Evolutionary conservation across 306 rosid species (phyloP).

Genomic region (Cucurbita maxima): DNA sequence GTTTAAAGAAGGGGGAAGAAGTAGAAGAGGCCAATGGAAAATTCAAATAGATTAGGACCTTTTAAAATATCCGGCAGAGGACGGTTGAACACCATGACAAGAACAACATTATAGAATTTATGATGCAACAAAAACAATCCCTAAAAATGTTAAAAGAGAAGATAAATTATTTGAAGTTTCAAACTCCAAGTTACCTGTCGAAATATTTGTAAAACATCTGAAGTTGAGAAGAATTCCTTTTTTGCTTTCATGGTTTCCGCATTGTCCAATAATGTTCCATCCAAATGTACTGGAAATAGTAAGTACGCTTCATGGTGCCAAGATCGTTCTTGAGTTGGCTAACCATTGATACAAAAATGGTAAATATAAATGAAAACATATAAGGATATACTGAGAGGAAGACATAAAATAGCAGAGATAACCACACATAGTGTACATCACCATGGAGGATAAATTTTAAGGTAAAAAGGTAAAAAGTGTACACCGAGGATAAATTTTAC

Average conservation of each 20-base stretch:
- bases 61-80: background rate
- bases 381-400: background rate
- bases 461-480: no score
- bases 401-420: background rate
- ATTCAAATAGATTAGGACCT: background rate
- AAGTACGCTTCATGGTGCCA: slow-evolving; percentile 93
- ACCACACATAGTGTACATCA: background rate
- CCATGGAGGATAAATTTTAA: no score
- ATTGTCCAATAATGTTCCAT: slow-evolving; percentile 89
- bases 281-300: slow-evolving; percentile 95
- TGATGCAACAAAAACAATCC: background rate
- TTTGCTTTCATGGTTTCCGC: slow-evolving; percentile 63
- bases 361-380: background rate
- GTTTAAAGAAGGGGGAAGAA: background rate
- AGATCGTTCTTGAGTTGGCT: slow-evolving; percentile 75
- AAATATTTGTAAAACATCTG: slow-evolving; percentile 84
- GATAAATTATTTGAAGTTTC: background rate
- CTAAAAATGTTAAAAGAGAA: background rate
- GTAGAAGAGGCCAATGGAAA: background rate
- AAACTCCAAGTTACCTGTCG: slow-evolving; percentile 47
- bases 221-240: slow-evolving; percentile 69
- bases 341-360: slow-evolving; percentile 14
- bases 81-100: background rate
- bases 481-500: no score
- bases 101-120: background rate